Evolutionary conservation across 192 early-diverging fungal genomes (phyloP).

Genomic region (Gryganskiella cystojenkinii): DNA sequence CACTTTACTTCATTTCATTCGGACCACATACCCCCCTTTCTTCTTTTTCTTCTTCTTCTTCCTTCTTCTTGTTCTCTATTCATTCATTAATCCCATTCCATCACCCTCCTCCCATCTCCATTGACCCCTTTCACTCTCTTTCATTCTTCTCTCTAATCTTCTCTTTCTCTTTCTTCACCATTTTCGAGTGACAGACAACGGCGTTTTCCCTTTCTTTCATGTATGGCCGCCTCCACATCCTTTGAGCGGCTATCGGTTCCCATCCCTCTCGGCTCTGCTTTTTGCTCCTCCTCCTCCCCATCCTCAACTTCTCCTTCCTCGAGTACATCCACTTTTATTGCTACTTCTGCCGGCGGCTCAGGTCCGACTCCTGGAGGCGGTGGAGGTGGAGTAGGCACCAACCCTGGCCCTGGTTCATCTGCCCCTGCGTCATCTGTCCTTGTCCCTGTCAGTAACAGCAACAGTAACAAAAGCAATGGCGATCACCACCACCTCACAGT

Average conservation of each 20-base stretch:
- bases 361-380: not conserved
- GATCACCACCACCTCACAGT: slow-evolving; percentile 1
- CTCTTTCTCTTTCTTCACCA: not conserved
- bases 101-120: not conserved
- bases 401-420: no score
- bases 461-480: not conserved
- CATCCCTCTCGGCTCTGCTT: slow-evolving; percentile 4
- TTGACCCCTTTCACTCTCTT: not conserved
- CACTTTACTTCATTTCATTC: no score
- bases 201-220: not conserved
- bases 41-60: not conserved
- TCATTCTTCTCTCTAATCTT: not conserved
- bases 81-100: no score
- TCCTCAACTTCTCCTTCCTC: no score
- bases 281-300: slow-evolving; percentile 9
- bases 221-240: slow-evolving; percentile 19
- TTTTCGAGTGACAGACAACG: not conserved
- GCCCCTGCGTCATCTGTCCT: no score
- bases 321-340: not conserved
- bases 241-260: slow-evolving; percentile 24
- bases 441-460: no score
- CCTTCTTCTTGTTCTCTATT: not conserved
- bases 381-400: no score
- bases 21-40: not conserved
- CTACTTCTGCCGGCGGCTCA: slow-evolving; percentile 1